Evolutionary conservation across 2,329 filamentous ascomycete species (phyloP).

Genomic region (Pseudofabraea citricarpa): DNA sequence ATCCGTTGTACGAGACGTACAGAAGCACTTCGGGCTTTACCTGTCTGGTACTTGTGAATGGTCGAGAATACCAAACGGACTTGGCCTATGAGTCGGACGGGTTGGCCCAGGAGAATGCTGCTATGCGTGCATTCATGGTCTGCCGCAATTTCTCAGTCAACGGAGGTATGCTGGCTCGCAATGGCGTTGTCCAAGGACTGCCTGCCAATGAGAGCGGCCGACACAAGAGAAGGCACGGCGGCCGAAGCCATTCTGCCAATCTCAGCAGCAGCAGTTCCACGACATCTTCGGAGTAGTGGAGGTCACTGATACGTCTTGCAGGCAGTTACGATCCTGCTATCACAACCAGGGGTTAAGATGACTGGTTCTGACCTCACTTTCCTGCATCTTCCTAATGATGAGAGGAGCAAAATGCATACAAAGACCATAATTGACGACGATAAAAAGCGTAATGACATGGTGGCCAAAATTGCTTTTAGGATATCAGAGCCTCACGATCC

Average conservation of each 20-base stretch:
- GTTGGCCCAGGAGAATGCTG: slow-evolving; percentile 86
- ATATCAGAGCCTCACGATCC: slow-evolving; percentile 13
- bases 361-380: too few relatives aligned
- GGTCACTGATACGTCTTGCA: slow-evolving; percentile 15
- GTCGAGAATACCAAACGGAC: slow-evolving; percentile 92
- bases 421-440: slow-evolving; percentile 13
- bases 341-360: slow-evolving; percentile 12
- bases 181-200: slow-evolving; percentile 63
- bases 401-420: slow-evolving; percentile 5
- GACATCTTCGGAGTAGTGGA: slow-evolving; percentile 25
- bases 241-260: slow-evolving; percentile 27
- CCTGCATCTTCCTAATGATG: too few relatives aligned
- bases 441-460: slow-evolving; percentile 15
- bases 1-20: slow-evolving; percentile 84
- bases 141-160: slow-evolving; percentile 97
- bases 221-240: slow-evolving; percentile 22
- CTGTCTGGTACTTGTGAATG: slow-evolving; percentile 91
- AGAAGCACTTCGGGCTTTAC: slow-evolving; percentile 71
- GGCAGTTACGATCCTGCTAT: slow-evolving; percentile 23
- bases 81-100: slow-evolving; percentile 75
- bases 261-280: slow-evolving; percentile 30
- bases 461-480: slow-evolving; percentile 13
- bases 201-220: slow-evolving; percentile 38
- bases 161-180: slow-evolving; percentile 78
- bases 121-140: slow-evolving; percentile 95